Base-by-base conservation (phyloP, 352 stramenopile genomes). In the Phytophthora idaei region DNA sequence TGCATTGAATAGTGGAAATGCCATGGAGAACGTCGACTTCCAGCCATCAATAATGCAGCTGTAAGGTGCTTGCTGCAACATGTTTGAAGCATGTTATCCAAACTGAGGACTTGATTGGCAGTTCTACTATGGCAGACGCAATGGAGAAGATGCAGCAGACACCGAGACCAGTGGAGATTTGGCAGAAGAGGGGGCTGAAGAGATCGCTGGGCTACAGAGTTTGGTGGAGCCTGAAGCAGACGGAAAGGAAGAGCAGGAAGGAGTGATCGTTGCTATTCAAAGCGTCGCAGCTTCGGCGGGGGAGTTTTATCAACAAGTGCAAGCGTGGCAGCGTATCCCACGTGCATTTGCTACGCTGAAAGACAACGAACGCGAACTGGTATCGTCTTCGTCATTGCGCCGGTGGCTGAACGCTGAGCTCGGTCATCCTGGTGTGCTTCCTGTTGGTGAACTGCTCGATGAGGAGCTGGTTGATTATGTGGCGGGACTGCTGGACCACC, bases 401-500 rank as follows among this genome's bases (percentile, higher is more conserved):
- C 74, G 76, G 15, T 88, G 81, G 80, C 45, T 88, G 52, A 68
- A 64, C 21, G 61, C 67, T 4, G 80, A 93, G 58, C 55, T 90
- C 6, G 77, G 64, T 57, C 79, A 74, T 10, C 64, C 65, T 39
- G 73, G 55, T 0, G 48, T 69, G n/a, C 51, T 81, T 15, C 68
- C 80, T 5, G 39, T 14, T 15, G 68, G 64, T 29, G 71, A 77
- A 4, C 37, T 41, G n/a, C 54, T 90, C 41, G 82, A 90, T 45
- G 52, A 71, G 8, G 87, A 93, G 28, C 64, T 95, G 5, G 75
- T 89, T 7, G 78, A 90, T 8, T 95, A 86, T 72, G 57, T 93
- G 4, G 37, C 76, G 6, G 85, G 83, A 4, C 58, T 95, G 27
- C 42, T 95, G 17, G 75, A 89, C 17, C 83, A 93, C 42, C 80